Evolutionary conservation across 2,329 filamentous ascomycete genomes (phyloP).

Genomic region (Diplodia intermedia): DNA sequence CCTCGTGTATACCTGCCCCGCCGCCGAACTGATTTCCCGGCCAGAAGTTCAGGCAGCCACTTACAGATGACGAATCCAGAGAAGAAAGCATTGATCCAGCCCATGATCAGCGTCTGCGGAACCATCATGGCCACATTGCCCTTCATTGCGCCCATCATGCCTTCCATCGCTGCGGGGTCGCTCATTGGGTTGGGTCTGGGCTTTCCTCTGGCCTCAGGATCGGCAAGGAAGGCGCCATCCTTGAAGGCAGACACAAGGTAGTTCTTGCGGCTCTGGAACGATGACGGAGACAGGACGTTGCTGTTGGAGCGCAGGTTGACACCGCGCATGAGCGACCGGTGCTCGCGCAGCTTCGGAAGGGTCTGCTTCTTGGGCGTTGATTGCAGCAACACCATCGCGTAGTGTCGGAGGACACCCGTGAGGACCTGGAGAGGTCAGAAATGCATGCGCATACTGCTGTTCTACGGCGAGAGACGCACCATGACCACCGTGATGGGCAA

Average conservation of each 20-base stretch:
- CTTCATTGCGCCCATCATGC: slow-evolving; percentile 99
- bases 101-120: slow-evolving; percentile 98
- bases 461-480: slow-evolving; percentile 59
- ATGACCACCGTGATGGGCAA: slow-evolving; percentile 97
- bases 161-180: slow-evolving; percentile 96
- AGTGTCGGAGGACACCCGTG: slow-evolving; percentile 94
- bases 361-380: slow-evolving; percentile 82
- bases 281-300: slow-evolving; percentile 75
- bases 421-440: slow-evolving; percentile 61
- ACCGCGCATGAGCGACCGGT: slow-evolving; percentile 80
- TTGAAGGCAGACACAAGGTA: slow-evolving; percentile 82
- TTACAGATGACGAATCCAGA: slow-evolving; percentile 96
- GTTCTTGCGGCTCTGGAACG: slow-evolving; percentile 82
- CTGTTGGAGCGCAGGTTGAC: slow-evolving; percentile 84
- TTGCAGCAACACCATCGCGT: slow-evolving; percentile 90
- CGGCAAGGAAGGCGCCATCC: slow-evolving; percentile 85
- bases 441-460: not conserved
- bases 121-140: slow-evolving; percentile 99
- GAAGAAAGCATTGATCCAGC: slow-evolving; percentile 99
- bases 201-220: slow-evolving; percentile 84
- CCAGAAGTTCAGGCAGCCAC: slow-evolving; percentile 43
- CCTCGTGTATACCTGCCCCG: not conserved
- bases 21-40: not conserved
- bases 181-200: slow-evolving; percentile 92
- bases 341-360: slow-evolving; percentile 79